Conservation (phyloP, 2,329 filamentous ascomycete species). For the Stagonosporopsis rhizophila region DNA sequence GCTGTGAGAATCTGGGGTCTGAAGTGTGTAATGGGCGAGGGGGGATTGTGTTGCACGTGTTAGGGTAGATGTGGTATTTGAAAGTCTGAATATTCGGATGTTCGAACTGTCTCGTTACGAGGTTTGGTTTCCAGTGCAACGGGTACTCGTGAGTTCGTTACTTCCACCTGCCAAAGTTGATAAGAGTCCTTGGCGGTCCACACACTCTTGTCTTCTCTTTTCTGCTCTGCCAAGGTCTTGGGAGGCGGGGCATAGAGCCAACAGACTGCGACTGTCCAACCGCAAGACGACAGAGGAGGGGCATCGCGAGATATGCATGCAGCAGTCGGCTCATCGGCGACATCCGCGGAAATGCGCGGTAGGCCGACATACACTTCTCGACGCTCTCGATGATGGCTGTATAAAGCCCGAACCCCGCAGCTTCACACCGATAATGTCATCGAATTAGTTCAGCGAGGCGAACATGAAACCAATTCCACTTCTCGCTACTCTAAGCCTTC, state of each 20-base stretch:
- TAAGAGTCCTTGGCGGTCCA: slow-evolving; percentile 1
- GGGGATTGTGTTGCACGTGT: neutral
- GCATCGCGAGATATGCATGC: slow-evolving; percentile 56
- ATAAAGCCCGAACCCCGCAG: neutral
- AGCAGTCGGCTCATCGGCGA: slow-evolving; percentile 24
- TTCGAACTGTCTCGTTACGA: neutral
- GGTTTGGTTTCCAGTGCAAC: neutral
- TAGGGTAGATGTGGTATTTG: too few relatives aligned
- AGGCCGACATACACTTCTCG: neutral
- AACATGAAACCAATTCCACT: neutral
- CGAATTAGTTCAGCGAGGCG: neutral
- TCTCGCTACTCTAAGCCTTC: neutral
- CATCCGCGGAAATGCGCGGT: slow-evolving; percentile 1
- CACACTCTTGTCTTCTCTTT: slow-evolving; percentile 3
- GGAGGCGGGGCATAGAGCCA: neutral
- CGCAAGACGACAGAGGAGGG: slow-evolving; percentile 38
- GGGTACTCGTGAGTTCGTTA: neutral
- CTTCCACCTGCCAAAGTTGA: neutral
- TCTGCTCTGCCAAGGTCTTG: slow-evolving; percentile 9
- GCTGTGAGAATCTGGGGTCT: neutral
- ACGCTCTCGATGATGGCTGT: neutral
- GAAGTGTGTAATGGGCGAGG: neutral
- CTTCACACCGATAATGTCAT: neutral
- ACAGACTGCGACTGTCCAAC: neutral
- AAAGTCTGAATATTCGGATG: neutral